Conservation (phyloP, 2,329 filamentous ascomycete genomes). For the Chaetomiaceae sp. region DNA sequence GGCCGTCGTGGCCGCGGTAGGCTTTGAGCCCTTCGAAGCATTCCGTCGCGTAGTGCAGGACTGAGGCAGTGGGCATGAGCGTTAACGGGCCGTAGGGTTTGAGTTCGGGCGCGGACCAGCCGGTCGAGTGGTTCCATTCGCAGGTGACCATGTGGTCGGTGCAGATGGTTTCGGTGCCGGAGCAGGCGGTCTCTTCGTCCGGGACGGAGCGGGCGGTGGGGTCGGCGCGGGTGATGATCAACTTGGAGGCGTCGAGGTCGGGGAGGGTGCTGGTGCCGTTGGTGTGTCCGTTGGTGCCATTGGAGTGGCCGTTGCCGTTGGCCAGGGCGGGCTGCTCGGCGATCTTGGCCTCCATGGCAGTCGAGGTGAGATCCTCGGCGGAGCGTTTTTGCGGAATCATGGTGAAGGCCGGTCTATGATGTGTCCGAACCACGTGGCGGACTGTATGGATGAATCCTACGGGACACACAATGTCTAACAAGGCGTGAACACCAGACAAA, state of each 20-base stretch:
- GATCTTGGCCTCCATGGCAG: slow-evolving; percentile 37
- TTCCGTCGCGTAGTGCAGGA: slow-evolving; percentile 83
- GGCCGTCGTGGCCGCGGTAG: slow-evolving; percentile 71
- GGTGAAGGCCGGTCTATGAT: background rate
- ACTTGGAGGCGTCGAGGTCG: slow-evolving; percentile 53
- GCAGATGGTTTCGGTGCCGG: slow-evolving; percentile 49
- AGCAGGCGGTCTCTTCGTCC: slow-evolving; percentile 40
- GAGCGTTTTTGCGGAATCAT: slow-evolving; percentile 14
- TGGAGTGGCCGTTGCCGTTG: slow-evolving; percentile 17
- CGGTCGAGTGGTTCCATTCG: slow-evolving; percentile 56
- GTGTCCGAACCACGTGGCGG: too few relatives aligned
- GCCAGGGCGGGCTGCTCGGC: slow-evolving; percentile 25
- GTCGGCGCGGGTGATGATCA: slow-evolving; percentile 48
- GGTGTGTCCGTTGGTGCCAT: slow-evolving; percentile 22
- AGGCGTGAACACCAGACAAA: background rate
- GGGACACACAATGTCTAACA: too few relatives aligned
- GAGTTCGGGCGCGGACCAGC: slow-evolving; percentile 70
- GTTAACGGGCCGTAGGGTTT: slow-evolving; percentile 70
- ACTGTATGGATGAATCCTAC: too few relatives aligned
- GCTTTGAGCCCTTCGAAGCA: slow-evolving; percentile 84
- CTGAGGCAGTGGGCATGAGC: slow-evolving; percentile 74
- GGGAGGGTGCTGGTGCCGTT: slow-evolving; percentile 30
- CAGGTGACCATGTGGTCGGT: slow-evolving; percentile 87
- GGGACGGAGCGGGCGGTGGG: slow-evolving; percentile 46
- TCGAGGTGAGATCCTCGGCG: slow-evolving; percentile 22